Base-by-base conservation (phyloP, 345 rosid species). In the Lumnitzera littorea region DNA sequence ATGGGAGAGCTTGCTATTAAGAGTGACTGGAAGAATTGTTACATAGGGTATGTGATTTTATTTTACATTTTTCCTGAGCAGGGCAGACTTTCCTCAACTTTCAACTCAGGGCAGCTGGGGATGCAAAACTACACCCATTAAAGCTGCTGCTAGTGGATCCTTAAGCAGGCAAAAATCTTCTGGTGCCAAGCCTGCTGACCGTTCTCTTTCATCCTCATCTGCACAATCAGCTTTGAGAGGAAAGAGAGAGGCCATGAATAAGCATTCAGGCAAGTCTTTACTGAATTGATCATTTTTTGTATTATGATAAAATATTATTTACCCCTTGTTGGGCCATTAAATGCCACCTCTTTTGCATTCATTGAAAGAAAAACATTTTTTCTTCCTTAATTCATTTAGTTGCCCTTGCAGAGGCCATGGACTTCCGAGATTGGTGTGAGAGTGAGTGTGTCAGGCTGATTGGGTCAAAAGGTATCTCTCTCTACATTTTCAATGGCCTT, bases 361-460 rank as follows among this genome's bases (percentile, higher is more conserved):
- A 3, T 23, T 51, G 51, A 15, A 14, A 23, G 63, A 53, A 36
- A 36, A 49, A 23, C 12, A 52, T 24, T 48, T 3, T 29, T 51
- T 50, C 13, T 66, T 56, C 31, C 58, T 65, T 36, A 55, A 69
- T 50, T 50, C 12, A 31, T 24, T 58, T 51, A 24, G 63, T 57
- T 36, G 43, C 43, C 43, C 14, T 71, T 62, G 68, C 97, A 94
- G 99, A 90, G 84, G 95, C 97, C 46, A 82, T 72, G 83, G 95
- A 76, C 72, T 94, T 94, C 82, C 82, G 84, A 71, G 91, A 88
- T 75, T 94, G 99, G 99, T 94, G 99, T 60, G 81, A 84, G 71
- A 76, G 72, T 51, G 97, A 94, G 76, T 86, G 97, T 69, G 76
- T 61, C 54, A 86, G 97, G 81, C 95, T 94, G 63, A 68, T 88